Evolutionary conservation across 1,139 yeast genomes (phyloP).

Genomic region (Debaryomyces singareniensis): DNA sequence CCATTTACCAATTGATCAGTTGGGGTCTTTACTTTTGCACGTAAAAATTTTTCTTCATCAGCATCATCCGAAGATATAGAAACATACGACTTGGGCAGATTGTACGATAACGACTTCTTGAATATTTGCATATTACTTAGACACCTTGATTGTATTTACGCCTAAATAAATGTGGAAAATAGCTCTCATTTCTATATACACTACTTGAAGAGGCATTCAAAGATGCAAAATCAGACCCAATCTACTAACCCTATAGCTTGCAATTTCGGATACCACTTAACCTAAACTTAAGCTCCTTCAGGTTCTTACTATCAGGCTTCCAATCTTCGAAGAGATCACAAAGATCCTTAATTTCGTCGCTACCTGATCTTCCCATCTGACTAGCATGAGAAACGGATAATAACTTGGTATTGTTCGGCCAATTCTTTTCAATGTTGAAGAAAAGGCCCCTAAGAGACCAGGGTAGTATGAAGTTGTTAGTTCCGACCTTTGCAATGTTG

Average conservation of each 20-base stretch:
- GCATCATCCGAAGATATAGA: too few relatives aligned
- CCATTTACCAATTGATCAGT: too few relatives aligned
- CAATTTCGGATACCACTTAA: constrained; percentile 65
- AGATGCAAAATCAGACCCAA: too few relatives aligned
- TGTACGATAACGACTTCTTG: too few relatives aligned
- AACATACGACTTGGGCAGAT: too few relatives aligned
- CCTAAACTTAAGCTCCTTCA: constrained; percentile 80
- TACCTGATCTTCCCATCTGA: constrained; percentile 29
- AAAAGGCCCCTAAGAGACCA: constrained; percentile 88
- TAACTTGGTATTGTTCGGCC: constrained; percentile 31
- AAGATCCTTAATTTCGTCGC: constrained; percentile 52
- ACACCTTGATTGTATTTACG: too few relatives aligned
- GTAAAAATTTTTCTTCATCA: too few relatives aligned
- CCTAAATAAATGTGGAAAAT: too few relatives aligned
- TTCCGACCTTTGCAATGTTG: constrained; percentile 54
- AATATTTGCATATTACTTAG: too few relatives aligned
- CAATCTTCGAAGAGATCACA: constrained; percentile 72
- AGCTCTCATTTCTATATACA: too few relatives aligned
- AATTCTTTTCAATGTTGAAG: constrained; percentile 54
- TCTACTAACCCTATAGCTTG: constrained; percentile 20
- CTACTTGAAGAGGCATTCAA: too few relatives aligned
- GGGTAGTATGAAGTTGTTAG: constrained; percentile 81
- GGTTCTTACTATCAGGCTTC: constrained; percentile 76
- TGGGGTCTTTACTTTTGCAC: too few relatives aligned
- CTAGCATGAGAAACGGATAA: constrained; percentile 20